Percentiles rank a stretch among this genome's conserved stretches.
Evolutionary conservation across 1,284 basidiomycete genomes (phyloP).

Genomic region (Austroboletus niveus): DNA sequence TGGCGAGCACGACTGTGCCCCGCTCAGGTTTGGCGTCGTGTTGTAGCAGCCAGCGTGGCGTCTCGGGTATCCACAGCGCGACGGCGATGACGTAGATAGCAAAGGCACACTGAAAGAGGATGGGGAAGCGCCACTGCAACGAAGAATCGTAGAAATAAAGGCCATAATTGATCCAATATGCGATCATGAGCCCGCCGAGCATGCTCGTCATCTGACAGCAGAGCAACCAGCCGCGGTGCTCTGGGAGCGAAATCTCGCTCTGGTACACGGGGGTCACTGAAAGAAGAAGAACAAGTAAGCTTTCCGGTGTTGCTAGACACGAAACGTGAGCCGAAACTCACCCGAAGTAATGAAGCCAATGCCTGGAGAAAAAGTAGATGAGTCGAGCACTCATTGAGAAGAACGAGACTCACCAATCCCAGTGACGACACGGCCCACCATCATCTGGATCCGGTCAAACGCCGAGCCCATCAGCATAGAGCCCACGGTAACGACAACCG

Average conservation of each 20-base stretch:
- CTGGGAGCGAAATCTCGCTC: slow-evolving; percentile 14
- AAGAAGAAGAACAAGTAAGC: not conserved
- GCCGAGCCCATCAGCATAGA: slow-evolving; percentile 14
- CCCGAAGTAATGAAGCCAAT: slow-evolving; percentile 19
- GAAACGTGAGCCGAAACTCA: not conserved
- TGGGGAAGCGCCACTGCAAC: slow-evolving; percentile 15
- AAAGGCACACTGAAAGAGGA: slow-evolving; percentile 15
- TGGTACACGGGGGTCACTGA: slow-evolving; percentile 16
- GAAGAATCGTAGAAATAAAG: slow-evolving; percentile 14
- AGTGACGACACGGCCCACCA: slow-evolving; percentile 13
- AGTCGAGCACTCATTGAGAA: not conserved
- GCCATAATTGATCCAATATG: slow-evolving; percentile 19
- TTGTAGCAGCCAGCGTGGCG: slow-evolving; percentile 17
- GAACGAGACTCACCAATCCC: slow-evolving; percentile 8
- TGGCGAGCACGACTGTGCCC: slow-evolving; percentile 14
- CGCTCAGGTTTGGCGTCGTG: slow-evolving; percentile 10
- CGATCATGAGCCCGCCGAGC: slow-evolving; percentile 12
- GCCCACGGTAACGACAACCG: slow-evolving; percentile 10
- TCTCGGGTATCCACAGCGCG: slow-evolving; percentile 17
- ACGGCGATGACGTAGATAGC: slow-evolving; percentile 13
- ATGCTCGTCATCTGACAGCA: slow-evolving; percentile 17
- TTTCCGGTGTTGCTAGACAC: not conserved
- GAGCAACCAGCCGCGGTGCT: slow-evolving; percentile 17
- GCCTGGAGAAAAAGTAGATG: slow-evolving; percentile 1
- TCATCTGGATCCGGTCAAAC: slow-evolving; percentile 16